Evolutionary conservation across 129 eudicot genomes (phyloP).

Genomic region (Centrapalus pauciflorus): DNA sequence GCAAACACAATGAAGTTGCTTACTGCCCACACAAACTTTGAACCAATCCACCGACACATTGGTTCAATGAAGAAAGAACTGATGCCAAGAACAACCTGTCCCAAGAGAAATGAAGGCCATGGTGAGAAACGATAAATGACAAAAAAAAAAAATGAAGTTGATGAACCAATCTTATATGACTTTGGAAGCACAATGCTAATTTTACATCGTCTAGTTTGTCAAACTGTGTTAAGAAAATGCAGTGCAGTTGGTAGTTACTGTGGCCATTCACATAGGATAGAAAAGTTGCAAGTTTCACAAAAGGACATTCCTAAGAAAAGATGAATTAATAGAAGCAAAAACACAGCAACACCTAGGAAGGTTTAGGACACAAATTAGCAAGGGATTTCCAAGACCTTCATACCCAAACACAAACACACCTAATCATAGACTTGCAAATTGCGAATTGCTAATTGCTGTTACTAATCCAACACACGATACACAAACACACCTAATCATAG

Average conservation of each 20-base stretch:
- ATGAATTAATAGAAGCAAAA: too few relatives aligned
- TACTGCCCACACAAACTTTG: conserved; percentile 80
- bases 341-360: too few relatives aligned
- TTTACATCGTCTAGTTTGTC: background rate
- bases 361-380: too few relatives aligned
- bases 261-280: background rate
- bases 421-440: too few relatives aligned
- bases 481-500: too few relatives aligned
- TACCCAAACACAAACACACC: too few relatives aligned
- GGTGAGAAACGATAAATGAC: conserved; percentile 1
- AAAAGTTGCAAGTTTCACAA: background rate
- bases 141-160: background rate
- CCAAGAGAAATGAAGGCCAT: background rate
- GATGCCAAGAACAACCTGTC: conserved; percentile 87
- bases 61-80: conserved; percentile 86
- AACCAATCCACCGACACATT: conserved; percentile 73
- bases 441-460: too few relatives aligned
- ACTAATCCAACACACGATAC: too few relatives aligned
- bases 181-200: background rate
- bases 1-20: conserved; percentile 86
- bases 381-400: too few relatives aligned
- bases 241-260: too few relatives aligned
- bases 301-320: too few relatives aligned
- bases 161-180: background rate
- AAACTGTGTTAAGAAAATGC: background rate